Evolutionary conservation across 306 rosid species (phyloP).

Genomic region (Quercus agrifolia): DNA sequence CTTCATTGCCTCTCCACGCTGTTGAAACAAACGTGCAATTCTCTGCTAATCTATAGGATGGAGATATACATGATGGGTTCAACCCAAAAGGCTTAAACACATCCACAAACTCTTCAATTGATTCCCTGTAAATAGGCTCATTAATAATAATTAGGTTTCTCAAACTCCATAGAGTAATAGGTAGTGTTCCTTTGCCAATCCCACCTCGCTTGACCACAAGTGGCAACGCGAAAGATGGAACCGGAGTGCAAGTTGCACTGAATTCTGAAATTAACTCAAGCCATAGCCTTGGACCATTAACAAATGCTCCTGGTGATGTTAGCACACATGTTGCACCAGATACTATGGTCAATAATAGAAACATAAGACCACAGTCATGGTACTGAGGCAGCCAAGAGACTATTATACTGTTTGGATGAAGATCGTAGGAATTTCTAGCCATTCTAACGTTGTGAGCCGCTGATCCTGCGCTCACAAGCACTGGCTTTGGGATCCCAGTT

Average conservation of each 20-base stretch:
- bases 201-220: slow-evolving; percentile 66
- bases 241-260: slow-evolving; percentile 74
- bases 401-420: slow-evolving; percentile 59
- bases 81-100: slow-evolving; percentile 52
- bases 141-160: slow-evolving; percentile 66
- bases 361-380: slow-evolving; percentile 87
- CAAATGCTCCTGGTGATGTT: slow-evolving; percentile 52
- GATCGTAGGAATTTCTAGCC: slow-evolving; percentile 71
- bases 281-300: slow-evolving; percentile 65
- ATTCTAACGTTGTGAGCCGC: slow-evolving; percentile 74
- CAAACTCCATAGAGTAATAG: slow-evolving; percentile 40
- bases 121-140: slow-evolving; percentile 56
- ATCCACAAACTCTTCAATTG: slow-evolving; percentile 49
- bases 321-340: slow-evolving; percentile 66
- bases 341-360: slow-evolving; percentile 59
- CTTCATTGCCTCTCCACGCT: slow-evolving; percentile 42
- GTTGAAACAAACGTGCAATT: slow-evolving; percentile 86
- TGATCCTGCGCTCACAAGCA: slow-evolving; percentile 66
- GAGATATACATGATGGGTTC: slow-evolving; percentile 48
- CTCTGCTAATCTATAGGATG: slow-evolving; percentile 85
- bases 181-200: slow-evolving; percentile 19
- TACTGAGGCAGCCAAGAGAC: slow-evolving; percentile 90
- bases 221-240: slow-evolving; percentile 71
- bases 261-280: slow-evolving; percentile 60
- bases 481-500: slow-evolving; percentile 72